These are phyloP conservation scores for Vigna trinervia DNA, from an alignment of 306 rosid genomes.

Conservation along the genomic window DNA sequence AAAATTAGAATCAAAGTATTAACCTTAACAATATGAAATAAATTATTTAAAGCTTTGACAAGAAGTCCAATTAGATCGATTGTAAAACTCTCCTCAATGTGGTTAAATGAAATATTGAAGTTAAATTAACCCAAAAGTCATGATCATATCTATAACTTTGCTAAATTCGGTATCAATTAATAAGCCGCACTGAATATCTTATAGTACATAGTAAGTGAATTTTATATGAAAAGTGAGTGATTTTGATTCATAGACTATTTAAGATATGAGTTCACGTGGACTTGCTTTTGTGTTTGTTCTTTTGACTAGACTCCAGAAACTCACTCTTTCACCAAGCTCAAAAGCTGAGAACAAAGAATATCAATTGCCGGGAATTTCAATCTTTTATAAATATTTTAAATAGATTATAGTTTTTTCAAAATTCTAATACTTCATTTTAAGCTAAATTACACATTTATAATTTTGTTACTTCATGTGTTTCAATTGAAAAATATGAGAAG, in stretches of 20 bases:
- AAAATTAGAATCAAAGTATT: no score
- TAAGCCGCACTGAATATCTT: not conserved
- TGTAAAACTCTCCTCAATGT: not conserved
- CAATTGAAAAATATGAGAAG: no score
- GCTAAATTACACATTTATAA: no score
- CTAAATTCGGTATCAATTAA: not conserved
- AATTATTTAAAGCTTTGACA: no score
- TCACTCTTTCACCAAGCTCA: slow-evolving; percentile 19
- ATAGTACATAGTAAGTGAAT: not conserved
- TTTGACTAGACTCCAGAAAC: slow-evolving; percentile 30
- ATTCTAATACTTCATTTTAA: no score
- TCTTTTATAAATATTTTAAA: not conserved
- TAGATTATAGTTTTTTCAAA: no score
- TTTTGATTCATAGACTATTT: slow-evolving; percentile 12
- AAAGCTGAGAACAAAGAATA: slow-evolving; percentile 31
- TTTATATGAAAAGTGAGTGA: not conserved
- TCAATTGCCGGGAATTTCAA: not conserved
- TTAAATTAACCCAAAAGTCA: not conserved
- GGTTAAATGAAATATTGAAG: not conserved
- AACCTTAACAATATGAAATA: no score
- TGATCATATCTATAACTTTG: not conserved
- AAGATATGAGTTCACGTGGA: slow-evolving; percentile 24
- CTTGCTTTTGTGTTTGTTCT: slow-evolving; percentile 22
- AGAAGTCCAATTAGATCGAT: no score
- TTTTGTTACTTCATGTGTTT: no score